Conservation (phyloP, 805 yeast genomes). For the Lipomyces starkeyi region DNA sequence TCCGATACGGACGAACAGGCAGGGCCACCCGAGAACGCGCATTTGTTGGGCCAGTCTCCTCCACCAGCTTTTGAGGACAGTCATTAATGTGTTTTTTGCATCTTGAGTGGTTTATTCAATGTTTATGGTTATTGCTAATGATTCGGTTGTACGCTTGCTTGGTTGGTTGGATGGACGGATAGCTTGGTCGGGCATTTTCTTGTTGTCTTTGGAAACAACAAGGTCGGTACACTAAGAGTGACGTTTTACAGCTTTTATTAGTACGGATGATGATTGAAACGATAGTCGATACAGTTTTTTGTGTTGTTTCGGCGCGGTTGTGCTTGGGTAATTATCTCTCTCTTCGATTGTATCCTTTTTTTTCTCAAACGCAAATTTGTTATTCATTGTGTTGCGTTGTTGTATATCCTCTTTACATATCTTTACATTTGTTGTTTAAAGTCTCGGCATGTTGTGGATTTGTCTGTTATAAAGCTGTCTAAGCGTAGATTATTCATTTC, state of each 20-base stretch:
- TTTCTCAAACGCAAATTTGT: slow-evolving; percentile 11
- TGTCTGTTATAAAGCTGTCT: neutral
- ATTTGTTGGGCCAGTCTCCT: slow-evolving; percentile 35
- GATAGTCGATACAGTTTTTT: neutral
- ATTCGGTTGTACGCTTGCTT: neutral
- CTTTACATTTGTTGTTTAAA: slow-evolving; percentile 2
- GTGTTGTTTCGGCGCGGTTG: slow-evolving; percentile 8
- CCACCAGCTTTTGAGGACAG: slow-evolving; percentile 36
- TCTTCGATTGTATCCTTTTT: slow-evolving; percentile 6
- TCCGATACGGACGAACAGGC: slow-evolving; percentile 29
- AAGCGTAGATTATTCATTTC: neutral
- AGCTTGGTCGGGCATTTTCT: neutral
- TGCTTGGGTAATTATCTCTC: slow-evolving; percentile 5
- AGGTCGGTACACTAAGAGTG: neutral
- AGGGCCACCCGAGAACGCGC: slow-evolving; percentile 30
- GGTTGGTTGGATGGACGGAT: neutral
- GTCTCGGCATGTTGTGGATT: slow-evolving; percentile 2
- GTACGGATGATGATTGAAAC: slow-evolving; percentile 3
- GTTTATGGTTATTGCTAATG: neutral
- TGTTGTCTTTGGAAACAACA: neutral
- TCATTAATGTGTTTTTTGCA: neutral
- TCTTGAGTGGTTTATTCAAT: slow-evolving; percentile 4
- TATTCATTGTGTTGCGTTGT: neutral
- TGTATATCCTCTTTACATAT: slow-evolving; percentile 1
- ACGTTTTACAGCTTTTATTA: neutral